Evolutionary conservation across 305 asterid species (phyloP).

Genomic region (Ajuga reptans): DNA sequence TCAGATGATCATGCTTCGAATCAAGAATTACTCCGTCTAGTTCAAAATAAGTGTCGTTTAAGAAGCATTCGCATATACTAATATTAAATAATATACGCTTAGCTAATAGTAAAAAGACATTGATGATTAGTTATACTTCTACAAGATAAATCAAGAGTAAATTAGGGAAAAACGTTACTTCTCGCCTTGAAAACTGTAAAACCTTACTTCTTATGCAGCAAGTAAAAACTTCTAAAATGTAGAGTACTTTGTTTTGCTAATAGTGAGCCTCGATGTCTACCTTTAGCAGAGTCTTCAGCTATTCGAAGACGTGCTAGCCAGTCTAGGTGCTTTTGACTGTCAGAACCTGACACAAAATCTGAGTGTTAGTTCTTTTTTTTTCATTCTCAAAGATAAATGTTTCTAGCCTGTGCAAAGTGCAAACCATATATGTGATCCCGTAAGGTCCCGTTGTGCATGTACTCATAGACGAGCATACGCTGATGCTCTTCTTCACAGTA

Average conservation of each 20-base stretch:
- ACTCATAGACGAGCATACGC: constrained; percentile 87
- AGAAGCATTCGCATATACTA: no score
- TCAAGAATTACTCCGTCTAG: no score
- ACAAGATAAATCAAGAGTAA: no score
- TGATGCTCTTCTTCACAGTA: constrained; percentile 87
- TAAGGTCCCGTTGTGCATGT: constrained; percentile 96
- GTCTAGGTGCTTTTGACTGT: constrained; percentile 55
- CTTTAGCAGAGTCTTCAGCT: constrained; percentile 97
- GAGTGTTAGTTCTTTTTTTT: constrained; percentile 3
- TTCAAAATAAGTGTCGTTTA: no score
- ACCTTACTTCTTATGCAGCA: no score
- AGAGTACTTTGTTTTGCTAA: neutral
- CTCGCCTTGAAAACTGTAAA: neutral
- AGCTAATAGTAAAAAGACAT: no score
- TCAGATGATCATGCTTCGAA: no score
- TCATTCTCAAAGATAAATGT: neutral
- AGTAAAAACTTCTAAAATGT: no score
- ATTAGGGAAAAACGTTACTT: no score
- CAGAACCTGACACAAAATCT: constrained; percentile 38
- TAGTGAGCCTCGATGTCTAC: constrained; percentile 27
- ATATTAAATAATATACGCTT: no score
- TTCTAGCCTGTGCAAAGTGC: neutral
- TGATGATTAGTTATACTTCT: no score
- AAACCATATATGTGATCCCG: constrained; percentile 73
- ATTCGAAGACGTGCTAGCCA: constrained; percentile 81